These are phyloP conservation scores for Arabis alpina DNA, from an alignment of 345 rosid species.

Conservation along the genomic window DNA sequence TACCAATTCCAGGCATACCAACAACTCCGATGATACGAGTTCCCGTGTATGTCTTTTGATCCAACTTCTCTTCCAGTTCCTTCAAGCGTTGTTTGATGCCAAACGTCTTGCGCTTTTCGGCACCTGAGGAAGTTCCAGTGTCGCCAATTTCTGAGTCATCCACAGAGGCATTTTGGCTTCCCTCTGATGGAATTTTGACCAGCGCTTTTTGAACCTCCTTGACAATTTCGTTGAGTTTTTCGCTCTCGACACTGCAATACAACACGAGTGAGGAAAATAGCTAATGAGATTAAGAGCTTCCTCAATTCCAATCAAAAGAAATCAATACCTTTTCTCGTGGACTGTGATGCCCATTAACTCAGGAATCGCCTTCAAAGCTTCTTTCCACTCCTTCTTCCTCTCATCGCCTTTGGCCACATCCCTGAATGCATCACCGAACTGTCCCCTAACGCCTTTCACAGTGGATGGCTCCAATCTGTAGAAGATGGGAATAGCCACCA, in stretches of 20 bases:
- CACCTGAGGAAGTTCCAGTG: neutral
- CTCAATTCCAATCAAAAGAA: neutral
- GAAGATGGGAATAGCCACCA: conserved; percentile 27
- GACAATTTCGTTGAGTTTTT: conserved; percentile 20
- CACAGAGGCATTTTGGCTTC: neutral
- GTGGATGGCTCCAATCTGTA: conserved; percentile 17
- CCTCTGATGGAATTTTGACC: neutral
- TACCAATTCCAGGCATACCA: conserved; percentile 31
- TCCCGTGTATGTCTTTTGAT: neutral
- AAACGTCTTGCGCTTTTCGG: neutral
- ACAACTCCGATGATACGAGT: conserved; percentile 27
- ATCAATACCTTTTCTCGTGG: conserved; percentile 28
- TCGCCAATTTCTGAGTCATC: neutral
- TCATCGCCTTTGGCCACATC: conserved; percentile 11
- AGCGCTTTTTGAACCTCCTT: conserved; percentile 13
- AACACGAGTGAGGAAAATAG: neutral
- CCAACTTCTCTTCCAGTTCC: conserved; percentile 16
- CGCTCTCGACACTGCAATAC: conserved; percentile 12
- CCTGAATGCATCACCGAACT: conserved; percentile 22
- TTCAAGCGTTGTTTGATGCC: neutral
- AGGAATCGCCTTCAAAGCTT: conserved; percentile 28
- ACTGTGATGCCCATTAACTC: conserved; percentile 13
- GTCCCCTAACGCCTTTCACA: neutral
- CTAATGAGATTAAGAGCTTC: neutral
- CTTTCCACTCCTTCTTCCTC: conserved; percentile 25